Evolutionary conservation across 1,139 yeast species (phyloP), one percentile per base, ranked within the genome.

Genomic region (Magnusiomyces ingens): DNA sequence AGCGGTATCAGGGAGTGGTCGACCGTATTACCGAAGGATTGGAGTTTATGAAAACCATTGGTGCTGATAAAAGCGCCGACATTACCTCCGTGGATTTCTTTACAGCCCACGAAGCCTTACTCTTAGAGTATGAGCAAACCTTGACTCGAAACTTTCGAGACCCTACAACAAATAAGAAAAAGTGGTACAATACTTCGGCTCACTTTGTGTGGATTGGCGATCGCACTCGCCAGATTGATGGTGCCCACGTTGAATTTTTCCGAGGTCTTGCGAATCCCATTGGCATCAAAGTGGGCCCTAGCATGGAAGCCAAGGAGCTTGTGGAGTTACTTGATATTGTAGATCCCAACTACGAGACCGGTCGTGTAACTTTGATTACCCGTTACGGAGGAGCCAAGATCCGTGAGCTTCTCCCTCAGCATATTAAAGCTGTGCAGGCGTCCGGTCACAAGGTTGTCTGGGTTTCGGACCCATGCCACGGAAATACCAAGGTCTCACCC

Each of bases 161-260:
- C 37, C n/a, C 35, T 12, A 12, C 22, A 2, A 22, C 37, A 15
- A 42, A 32, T 3, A 59, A 57, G 10, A 52, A 52, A 19, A 54
- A 59, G 44, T 72, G 69, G 68, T 73, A 70, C 65, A 70, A 73
- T 59, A 71, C 76, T 2, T 71, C 75, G 3, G 73, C 76, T 1
- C 77, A 73, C 53, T 73, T 73, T 59, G 64, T 73, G 48, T 73
- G 77, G 77, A 73, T 73, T 48, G 77, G 77, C 15, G 77, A 73
- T 58, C 67, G 77, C 35, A 73, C 77, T 1, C 60, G 77, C 15
- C 76, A 73, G 60, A 60, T 72, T 3, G 71, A 72, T 49, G 75
- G 77, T 15, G 77, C 77, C 4, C 77, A 73, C 54, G 76, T 73
- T 22, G 77, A 73, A 62, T 73, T 71, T 59, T 74, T 73, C 67